Evolutionary conservation across 2,329 filamentous ascomycete species (phyloP), one percentile per base, ranked within the genome.

Genomic region (Paraphoma sp.): DNA sequence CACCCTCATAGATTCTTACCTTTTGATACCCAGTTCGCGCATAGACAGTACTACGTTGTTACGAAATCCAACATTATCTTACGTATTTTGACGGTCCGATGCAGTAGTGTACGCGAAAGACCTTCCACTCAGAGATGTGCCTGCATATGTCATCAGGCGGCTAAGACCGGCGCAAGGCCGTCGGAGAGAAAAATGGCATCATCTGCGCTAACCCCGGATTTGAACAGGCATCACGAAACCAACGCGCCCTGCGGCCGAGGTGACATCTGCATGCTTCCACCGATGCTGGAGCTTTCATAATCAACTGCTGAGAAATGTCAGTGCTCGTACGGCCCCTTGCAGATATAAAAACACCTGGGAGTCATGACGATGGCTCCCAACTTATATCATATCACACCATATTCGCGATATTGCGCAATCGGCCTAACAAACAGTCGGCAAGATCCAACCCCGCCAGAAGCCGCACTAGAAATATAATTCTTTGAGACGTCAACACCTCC

Each of bases 81-180:
- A 59, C 54, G 59, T 63, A 62, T 50, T 36, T 12, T 30, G 11
- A 56, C 53, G 40, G 36, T 38, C 23, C 12, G 50, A 48, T 28
- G 49, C 54, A 50, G 38, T 11, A 36, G 40, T 42, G 10, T 17
- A 42, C 16, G 40, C 12, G 51, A 56, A n/a, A 44, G 55, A 57
- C 59, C 56, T 55, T 59, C 46, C 51, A 17, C 36, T 51, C 45
- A 17, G 31, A 53, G 53, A 40, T 38, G 12, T 36, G 28, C n/a
- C 41, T 41, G 55, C 46, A 58, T 64, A 51, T 68, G 64, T 68
- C 54, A 68, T 60, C 57, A 45, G 23, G 23, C 33, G 31, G 58
- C 54, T 59, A 68, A 72, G 67, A 63, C 72, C 71, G 71, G 53
- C 46, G 60, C 56, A 70, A 73, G 64, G 68, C 68, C 68, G 41